Evolutionary conservation across 2,329 filamentous ascomycete species (phyloP).

Genomic region (Scolecobasidium constrictum): DNA sequence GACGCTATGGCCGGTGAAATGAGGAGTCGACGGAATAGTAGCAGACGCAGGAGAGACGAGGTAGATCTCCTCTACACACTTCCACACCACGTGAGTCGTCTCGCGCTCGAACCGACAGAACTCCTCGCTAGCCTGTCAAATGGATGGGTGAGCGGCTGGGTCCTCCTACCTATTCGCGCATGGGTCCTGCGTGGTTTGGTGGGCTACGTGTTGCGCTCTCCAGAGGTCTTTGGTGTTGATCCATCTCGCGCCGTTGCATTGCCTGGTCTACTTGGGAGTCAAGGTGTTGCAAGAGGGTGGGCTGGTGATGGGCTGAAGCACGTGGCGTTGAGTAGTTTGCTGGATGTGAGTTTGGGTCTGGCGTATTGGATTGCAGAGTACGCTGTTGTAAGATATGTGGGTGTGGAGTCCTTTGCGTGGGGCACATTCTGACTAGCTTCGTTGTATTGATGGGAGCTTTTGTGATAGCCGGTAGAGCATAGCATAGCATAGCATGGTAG

Average conservation of each 20-base stretch:
- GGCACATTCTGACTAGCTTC: not conserved
- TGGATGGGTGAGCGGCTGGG: conserved; percentile 1
- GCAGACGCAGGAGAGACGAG: not conserved
- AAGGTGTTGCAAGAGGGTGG: not conserved
- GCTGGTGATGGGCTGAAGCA: not conserved
- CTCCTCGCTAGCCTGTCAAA: conserved; percentile 1
- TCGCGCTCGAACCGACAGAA: conserved; percentile 7
- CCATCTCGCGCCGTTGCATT: not conserved
- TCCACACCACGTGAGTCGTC: conserved; percentile 2
- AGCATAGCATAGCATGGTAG: too few species aligned
- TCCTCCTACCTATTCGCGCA: conserved; percentile 5
- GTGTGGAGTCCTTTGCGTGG: not conserved
- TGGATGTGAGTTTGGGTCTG: conserved; percentile 3
- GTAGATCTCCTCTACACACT: not conserved
- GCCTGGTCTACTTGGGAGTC: conserved; percentile 1
- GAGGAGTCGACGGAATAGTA: too few species aligned
- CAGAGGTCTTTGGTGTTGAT: conserved; percentile 5
- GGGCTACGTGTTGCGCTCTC: conserved; percentile 2
- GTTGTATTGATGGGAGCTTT: too few species aligned
- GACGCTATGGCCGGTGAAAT: not conserved
- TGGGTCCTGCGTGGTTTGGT: conserved; percentile 2
- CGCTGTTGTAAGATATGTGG: conserved; percentile 1
- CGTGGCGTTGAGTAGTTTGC: not conserved
- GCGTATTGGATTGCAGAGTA: conserved; percentile 6
- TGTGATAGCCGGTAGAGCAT: too few species aligned